These are phyloP conservation scores for Aspergillus novofumigatus DNA, from an alignment of 2,329 filamentous ascomycete genomes.

Conservation along the genomic window DNA sequence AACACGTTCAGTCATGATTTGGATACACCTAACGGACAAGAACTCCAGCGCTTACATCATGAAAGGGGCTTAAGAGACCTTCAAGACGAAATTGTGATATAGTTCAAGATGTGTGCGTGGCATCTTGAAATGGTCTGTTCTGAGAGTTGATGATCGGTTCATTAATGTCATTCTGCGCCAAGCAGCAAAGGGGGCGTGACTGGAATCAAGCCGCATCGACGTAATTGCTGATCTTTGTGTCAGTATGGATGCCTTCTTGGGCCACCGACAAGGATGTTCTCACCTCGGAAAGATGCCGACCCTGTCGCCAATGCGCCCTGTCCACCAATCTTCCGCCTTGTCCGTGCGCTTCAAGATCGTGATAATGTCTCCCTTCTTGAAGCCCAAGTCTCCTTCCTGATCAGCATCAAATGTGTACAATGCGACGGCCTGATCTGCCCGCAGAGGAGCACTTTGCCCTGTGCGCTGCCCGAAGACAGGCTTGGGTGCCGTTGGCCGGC, in stretches of 20 bases:
- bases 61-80: background rate
- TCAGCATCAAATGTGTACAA: slow-evolving; percentile 93
- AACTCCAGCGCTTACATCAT: background rate
- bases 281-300: slow-evolving; percentile 91
- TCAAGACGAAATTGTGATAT: background rate
- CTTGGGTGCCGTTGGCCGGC: slow-evolving; percentile 81
- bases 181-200: slow-evolving; percentile 8
- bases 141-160: slow-evolving; percentile 14
- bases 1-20: background rate
- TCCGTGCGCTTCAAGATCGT: slow-evolving; percentile 93
- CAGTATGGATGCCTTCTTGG: background rate
- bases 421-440: slow-evolving; percentile 77
- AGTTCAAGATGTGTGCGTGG: background rate
- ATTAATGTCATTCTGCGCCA: slow-evolving; percentile 21
- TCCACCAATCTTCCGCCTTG: slow-evolving; percentile 97
- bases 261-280: slow-evolving; percentile 12
- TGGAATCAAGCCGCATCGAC: slow-evolving; percentile 29
- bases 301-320: slow-evolving; percentile 76
- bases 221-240: slow-evolving; percentile 31
- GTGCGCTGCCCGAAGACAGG: slow-evolving; percentile 64
- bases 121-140: background rate
- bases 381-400: slow-evolving; percentile 85
- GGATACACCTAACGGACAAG: background rate
- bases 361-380: slow-evolving; percentile 96
- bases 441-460: slow-evolving; percentile 35